Evolutionary conservation across 2,329 filamentous ascomycete genomes (phyloP), one percentile per base, ranked within the genome.

Genomic region (Cryphonectria carpinicola): DNA sequence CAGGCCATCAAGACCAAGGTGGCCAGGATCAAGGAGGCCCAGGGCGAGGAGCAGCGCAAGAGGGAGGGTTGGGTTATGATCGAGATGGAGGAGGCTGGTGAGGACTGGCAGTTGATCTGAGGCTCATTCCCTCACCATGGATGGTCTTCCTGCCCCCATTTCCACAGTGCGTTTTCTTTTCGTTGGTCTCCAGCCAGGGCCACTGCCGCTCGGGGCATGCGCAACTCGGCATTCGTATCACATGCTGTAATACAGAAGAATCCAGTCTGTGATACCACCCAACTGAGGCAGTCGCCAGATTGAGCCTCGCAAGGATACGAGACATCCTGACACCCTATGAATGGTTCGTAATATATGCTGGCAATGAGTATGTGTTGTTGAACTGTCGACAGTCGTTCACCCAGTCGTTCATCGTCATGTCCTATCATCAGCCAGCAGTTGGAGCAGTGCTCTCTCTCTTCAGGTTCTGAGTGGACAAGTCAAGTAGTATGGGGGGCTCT

Each of bases 11-110:
- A 28, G 39, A 41, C 61, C 28, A 1, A 60, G 28, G 3, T 4
- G 10, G 63, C 60, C n/a, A n/a, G 25, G 19, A 41, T 7, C 22
- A 43, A 37, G 32, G 10, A 46, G 32, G 49, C 35, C 37, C 11
- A 17, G 63, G 49, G 52, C 6, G 56, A 25, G 11, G 58, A 58
- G 64, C 14, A 58, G 28, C 54, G 64, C 39, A 58, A 62, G 63
- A 52, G 39, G 49, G 43, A 52, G 58, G 70, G 70, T 52, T 71
- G 64, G 63, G 64, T 70, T n/a, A 10, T 70, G 28, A 35, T 71
- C 35, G 43, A 54, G 46, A 17, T 37, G 32, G 60, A 25, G 17
- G 67, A 71, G n/a, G 63, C 49, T 4, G n/a, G 39, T 1, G 70
- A 71, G 11, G 39, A 43, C 2, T 71, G 67, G 70, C 54, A 58